Percentiles rank a stretch among this genome's conserved stretches.
phyloP scores from a whole-genome alignment of 305 asterid species.

The Striga hermonthica region DNA sequence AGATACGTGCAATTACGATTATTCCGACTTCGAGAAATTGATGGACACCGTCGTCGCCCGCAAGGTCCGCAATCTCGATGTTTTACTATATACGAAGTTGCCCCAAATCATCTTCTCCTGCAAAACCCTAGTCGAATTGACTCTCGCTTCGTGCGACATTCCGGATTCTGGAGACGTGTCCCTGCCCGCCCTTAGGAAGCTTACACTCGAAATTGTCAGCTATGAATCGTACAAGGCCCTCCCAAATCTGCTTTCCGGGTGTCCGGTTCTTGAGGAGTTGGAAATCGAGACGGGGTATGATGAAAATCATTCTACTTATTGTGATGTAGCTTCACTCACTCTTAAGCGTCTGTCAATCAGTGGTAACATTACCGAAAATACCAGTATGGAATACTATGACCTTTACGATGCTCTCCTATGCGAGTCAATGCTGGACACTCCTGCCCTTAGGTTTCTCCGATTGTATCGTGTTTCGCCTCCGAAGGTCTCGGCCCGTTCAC shows the following conservation, averaged over 20 bases:
- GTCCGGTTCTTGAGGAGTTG: constrained; percentile 19
- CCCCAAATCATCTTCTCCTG: constrained; percentile 1
- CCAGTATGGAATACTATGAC: too few relatives aligned
- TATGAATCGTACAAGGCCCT: background rate
- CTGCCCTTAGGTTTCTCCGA: background rate
- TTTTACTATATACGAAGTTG: background rate
- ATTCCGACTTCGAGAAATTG: background rate
- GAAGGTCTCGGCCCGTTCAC: background rate
- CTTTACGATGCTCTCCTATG: background rate
- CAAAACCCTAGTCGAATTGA: constrained; percentile 9
- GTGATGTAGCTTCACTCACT: background rate
- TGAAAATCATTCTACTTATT: background rate
- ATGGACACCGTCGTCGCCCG: background rate
- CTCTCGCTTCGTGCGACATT: background rate
- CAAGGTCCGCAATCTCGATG: background rate
- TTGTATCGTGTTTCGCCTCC: background rate
- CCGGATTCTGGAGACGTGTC: background rate
- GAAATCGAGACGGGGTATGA: background rate
- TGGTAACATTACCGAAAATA: background rate
- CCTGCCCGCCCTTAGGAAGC: constrained; percentile 5
- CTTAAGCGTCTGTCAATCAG: background rate
- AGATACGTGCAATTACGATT: background rate
- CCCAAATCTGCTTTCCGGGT: constrained; percentile 4
- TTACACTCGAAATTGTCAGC: background rate
- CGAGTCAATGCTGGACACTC: background rate